These are phyloP conservation scores for Solanum hybrid DNA, from an alignment of 305 asterid genomes.

Conservation along the genomic window DNA sequence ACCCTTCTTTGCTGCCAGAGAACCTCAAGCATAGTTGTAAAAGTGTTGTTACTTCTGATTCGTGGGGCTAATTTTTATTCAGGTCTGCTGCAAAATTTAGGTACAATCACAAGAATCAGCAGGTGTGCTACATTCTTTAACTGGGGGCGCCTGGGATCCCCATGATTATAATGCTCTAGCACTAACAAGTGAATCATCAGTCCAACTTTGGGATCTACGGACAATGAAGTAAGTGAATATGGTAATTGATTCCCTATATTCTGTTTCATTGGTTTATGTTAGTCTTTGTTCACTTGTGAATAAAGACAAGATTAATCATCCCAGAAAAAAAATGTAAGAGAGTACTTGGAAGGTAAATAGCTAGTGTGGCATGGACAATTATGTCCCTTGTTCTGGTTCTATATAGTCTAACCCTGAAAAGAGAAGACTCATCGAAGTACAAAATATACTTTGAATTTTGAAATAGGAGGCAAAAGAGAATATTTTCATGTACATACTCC, in stretches of 20 bases:
- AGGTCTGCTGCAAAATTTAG: conserved; percentile 56
- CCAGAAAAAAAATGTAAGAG: neutral
- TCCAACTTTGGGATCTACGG: conserved; percentile 94
- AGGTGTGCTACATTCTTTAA: conserved; percentile 66
- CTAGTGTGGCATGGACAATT: neutral
- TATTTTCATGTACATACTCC: neutral
- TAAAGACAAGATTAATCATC: neutral
- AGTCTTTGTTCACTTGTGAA: neutral
- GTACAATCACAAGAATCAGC: conserved; percentile 89
- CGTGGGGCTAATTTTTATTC: conserved; percentile 44
- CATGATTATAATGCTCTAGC: conserved; percentile 66
- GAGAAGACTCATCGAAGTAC: neutral
- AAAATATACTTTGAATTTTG: neutral
- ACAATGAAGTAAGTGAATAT: conserved; percentile 67
- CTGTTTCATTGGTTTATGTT: neutral
- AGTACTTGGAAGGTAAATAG: neutral
- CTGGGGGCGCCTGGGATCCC: conserved; percentile 99
- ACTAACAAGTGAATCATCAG: conserved; percentile 74
- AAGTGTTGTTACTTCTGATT: conserved; percentile 21
- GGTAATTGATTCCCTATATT: conserved; percentile 3
- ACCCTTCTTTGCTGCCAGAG: conserved; percentile 5
- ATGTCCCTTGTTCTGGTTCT: neutral
- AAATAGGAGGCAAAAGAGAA: neutral
- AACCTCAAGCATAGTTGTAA: neutral
- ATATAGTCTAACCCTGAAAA: too few species aligned